Evolutionary conservation across 2,329 filamentous ascomycete genomes (phyloP).

Genomic region (Cytospora paraplurivora): DNA sequence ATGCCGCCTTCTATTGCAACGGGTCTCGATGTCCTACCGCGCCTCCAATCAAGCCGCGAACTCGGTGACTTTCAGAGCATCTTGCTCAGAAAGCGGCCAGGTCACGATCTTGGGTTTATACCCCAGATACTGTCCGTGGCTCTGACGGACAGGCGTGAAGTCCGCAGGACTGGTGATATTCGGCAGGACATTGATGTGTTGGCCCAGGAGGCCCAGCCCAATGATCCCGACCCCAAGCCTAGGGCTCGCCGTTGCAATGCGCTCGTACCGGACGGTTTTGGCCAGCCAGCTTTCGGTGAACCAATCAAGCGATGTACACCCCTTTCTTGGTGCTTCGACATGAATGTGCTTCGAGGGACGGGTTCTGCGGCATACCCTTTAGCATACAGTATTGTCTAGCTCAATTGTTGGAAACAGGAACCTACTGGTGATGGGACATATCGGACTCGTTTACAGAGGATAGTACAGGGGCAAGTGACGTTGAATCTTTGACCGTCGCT

Average conservation of each 20-base stretch:
- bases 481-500: conserved; percentile 12
- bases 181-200: conserved; percentile 36
- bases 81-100: conserved; percentile 37
- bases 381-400: background rate
- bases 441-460: background rate
- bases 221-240: conserved; percentile 34
- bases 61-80: conserved; percentile 30
- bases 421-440: conserved; percentile 9
- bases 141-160: conserved; percentile 35
- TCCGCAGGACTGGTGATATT: conserved; percentile 34
- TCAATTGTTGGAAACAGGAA: background rate
- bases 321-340: conserved; percentile 23
- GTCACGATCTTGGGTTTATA: conserved; percentile 38
- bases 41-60: conserved; percentile 30
- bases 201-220: conserved; percentile 35
- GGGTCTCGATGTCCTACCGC: background rate
- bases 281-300: conserved; percentile 32
- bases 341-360: conserved; percentile 6
- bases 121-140: conserved; percentile 30
- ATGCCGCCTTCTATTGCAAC: background rate
- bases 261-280: conserved; percentile 35
- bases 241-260: conserved; percentile 35
- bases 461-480: conserved; percentile 5
- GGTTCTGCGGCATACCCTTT: conserved; percentile 4
- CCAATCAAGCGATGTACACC: conserved; percentile 30